These are phyloP conservation scores for Naematelia encephala DNA, from an alignment of 768 basidiomycete species.

Conservation along the genomic window DNA sequence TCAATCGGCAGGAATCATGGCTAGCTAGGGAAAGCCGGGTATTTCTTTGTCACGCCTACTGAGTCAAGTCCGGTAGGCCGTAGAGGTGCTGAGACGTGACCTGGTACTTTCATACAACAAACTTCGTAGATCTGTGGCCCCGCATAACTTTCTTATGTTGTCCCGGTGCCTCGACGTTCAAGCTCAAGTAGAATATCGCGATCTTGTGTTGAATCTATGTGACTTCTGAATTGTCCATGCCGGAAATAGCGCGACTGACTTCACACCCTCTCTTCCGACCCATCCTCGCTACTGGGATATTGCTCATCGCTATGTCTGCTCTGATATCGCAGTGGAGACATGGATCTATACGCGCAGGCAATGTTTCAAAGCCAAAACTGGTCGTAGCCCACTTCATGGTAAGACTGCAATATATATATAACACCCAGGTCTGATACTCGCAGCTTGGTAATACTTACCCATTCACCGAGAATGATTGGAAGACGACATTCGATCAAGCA, in stretches of 20 bases:
- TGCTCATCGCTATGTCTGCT: constrained; percentile 6
- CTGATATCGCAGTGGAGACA: constrained; percentile 8
- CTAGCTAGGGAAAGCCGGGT: not conserved
- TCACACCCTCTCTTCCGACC: constrained; percentile 17
- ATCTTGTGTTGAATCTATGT: no score
- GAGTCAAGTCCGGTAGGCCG: not conserved
- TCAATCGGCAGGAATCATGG: no score
- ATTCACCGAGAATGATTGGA: constrained; percentile 43
- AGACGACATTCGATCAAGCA: constrained; percentile 36
- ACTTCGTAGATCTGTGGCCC: no score
- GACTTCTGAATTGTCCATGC: not conserved
- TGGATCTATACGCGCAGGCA: not conserved
- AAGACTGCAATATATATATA: no score
- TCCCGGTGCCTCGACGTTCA: no score
- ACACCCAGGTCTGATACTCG: no score
- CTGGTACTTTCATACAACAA: no score
- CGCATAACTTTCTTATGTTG: no score
- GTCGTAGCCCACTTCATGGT: constrained; percentile 52
- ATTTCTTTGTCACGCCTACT: not conserved
- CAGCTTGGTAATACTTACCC: constrained; percentile 51
- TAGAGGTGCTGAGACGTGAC: no score
- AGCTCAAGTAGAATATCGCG: no score
- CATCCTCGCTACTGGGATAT: not conserved
- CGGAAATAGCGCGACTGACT: not conserved
- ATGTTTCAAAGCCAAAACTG: constrained; percentile 1